Conservation (phyloP, 129 eudicot species). For the Heracleum sosnowskyi region DNA sequence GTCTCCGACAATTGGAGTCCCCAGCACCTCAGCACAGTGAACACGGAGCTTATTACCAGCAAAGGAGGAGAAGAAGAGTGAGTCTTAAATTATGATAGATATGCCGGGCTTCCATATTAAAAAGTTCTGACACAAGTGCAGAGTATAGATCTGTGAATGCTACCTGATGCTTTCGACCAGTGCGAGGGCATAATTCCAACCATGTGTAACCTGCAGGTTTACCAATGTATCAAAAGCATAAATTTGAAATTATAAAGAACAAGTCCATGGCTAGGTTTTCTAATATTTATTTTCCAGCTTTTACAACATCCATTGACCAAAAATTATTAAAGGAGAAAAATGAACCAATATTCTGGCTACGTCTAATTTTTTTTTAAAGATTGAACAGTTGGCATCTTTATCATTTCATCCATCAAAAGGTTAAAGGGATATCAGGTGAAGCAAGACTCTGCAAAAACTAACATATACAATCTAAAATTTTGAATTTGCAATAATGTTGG, state of each 20-base stretch:
- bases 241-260: neutral
- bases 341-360: neutral
- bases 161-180: conserved; percentile 99
- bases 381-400: neutral
- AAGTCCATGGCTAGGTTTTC: neutral
- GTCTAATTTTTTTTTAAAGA: neutral
- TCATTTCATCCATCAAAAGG: neutral
- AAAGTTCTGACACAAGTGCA: neutral
- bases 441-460: neutral
- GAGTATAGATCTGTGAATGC: neutral
- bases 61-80: neutral
- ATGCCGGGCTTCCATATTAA: neutral
- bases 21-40: conserved; percentile 96
- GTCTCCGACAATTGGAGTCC: conserved; percentile 98
- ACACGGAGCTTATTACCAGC: conserved; percentile 58
- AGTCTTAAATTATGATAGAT: neutral
- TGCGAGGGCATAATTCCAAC: conserved; percentile 89
- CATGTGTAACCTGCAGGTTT: conserved; percentile 76
- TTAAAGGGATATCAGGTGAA: neutral
- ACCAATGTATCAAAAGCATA: neutral
- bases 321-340: neutral
- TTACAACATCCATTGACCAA: neutral
- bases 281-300: neutral
- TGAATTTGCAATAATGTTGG: neutral
- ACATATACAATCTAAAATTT: neutral